Percentiles rank a stretch among this genome's conserved stretches.
Evolutionary conservation across 192 early-diverging fungal genomes (phyloP).

Genomic region (Spizellomyces sp.): DNA sequence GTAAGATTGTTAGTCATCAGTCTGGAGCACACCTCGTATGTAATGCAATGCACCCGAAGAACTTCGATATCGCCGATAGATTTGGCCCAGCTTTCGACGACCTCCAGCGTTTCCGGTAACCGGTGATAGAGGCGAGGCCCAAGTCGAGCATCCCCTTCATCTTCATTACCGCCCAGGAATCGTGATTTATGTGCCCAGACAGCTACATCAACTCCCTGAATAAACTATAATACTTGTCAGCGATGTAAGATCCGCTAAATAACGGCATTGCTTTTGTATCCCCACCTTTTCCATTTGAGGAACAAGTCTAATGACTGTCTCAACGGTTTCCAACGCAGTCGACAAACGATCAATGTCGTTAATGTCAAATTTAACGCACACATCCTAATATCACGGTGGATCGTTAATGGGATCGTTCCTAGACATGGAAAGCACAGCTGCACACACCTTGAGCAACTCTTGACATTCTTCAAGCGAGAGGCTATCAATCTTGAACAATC

Average conservation of each 20-base stretch:
- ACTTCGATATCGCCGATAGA: too few relatives aligned
- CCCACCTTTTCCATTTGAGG: constrained; percentile 41
- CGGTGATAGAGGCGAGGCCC: too few relatives aligned
- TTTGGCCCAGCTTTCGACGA: too few relatives aligned
- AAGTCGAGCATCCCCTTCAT: too few relatives aligned
- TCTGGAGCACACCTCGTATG: too few relatives aligned
- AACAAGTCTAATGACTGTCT: constrained; percentile 22
- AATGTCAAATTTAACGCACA: constrained; percentile 24
- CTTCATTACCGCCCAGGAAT: too few relatives aligned
- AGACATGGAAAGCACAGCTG: neutral
- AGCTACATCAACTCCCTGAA: constrained; percentile 1
- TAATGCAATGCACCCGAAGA: too few relatives aligned
- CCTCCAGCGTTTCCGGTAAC: too few relatives aligned
- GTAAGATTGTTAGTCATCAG: too few relatives aligned
- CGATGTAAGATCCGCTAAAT: neutral
- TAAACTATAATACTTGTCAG: constrained; percentile 11
- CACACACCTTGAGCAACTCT: constrained; percentile 34
- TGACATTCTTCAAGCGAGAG: constrained; percentile 33
- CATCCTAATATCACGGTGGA: constrained; percentile 13
- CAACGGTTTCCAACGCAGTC: constrained; percentile 19
- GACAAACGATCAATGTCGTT: constrained; percentile 21
- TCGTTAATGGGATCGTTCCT: neutral
- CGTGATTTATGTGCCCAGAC: neutral
- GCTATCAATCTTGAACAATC: constrained; percentile 43
- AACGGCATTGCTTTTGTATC: too few relatives aligned